Conservation (phyloP, 2,329 filamentous ascomycete species). For the Lasiodiplodia citricola region DNA sequence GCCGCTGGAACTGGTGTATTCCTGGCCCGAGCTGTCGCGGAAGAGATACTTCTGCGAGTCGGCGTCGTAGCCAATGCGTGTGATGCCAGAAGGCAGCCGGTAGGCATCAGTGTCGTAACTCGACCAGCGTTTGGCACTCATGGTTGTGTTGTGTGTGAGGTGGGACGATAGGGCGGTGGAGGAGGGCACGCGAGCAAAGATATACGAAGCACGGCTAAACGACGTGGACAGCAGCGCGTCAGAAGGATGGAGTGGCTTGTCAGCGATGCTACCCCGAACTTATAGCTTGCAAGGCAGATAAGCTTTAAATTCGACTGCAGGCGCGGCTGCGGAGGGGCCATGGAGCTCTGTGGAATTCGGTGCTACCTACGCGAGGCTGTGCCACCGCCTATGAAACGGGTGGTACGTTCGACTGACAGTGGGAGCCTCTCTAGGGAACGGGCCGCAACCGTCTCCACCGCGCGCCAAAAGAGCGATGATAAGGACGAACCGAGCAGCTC, state of each 20-base stretch:
- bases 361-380: slow-evolving; percentile 14
- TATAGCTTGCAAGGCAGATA: background rate
- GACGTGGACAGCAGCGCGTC: background rate
- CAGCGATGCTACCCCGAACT: background rate
- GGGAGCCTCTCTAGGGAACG: background rate
- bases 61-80: slow-evolving; percentile 62
- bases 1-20: slow-evolving; percentile 59
- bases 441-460: slow-evolving; percentile 11
- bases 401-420: background rate
- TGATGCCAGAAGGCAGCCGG: slow-evolving; percentile 62
- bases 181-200: background rate
- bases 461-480: background rate
- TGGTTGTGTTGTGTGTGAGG: background rate
- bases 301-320: background rate
- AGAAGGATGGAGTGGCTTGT: slow-evolving; percentile 17
- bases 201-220: slow-evolving; percentile 4
- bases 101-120: slow-evolving; percentile 48
- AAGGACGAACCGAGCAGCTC: background rate
- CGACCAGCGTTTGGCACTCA: slow-evolving; percentile 24
- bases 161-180: background rate
- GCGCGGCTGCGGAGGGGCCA: slow-evolving; percentile 2
- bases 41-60: slow-evolving; percentile 61
- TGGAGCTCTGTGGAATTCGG: slow-evolving; percentile 9
- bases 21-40: slow-evolving; percentile 54
- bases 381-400: slow-evolving; percentile 14